A percentile compares a stretch with the other conserved stretches of the same genome.
These are phyloP conservation scores for Haplographium delicatum DNA, from an alignment of 495 filamentous ascomycete genomes.

Conservation along the genomic window DNA sequence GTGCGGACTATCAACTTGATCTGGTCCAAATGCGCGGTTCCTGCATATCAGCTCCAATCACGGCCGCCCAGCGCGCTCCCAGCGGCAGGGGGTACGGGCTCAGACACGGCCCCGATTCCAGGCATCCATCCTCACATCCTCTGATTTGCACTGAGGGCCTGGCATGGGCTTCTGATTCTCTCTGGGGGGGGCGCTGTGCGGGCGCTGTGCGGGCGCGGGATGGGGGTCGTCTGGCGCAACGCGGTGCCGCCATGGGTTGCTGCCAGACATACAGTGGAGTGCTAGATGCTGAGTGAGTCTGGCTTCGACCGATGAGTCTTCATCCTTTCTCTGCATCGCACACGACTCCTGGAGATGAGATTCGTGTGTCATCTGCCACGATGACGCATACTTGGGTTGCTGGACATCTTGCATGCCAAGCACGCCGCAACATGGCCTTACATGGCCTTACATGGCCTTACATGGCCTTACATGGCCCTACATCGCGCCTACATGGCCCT, in stretches of 20 bases:
- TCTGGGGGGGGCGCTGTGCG: too few species aligned
- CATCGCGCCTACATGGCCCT: too few species aligned
- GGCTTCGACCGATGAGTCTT: conserved; percentile 15
- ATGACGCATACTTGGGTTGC: conserved; percentile 10
- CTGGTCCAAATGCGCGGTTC: conserved; percentile 1
- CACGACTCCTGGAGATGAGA: neutral
- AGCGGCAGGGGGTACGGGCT: neutral
- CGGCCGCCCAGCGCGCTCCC: neutral
- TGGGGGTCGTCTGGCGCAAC: too few species aligned
- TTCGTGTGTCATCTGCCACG: conserved; percentile 11
- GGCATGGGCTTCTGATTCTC: too few species aligned
- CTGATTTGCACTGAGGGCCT: too few species aligned
- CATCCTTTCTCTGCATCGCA: neutral
- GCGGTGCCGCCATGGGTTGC: too few species aligned
- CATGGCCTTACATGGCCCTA: too few species aligned
- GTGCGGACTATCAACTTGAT: neutral
- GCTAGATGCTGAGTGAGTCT: too few species aligned
- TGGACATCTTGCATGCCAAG: neutral
- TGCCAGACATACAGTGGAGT: too few species aligned
- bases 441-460: too few species aligned
- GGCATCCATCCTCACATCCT: too few species aligned
- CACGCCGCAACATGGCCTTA: neutral
- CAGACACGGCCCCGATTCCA: neutral
- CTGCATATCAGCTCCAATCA: neutral
- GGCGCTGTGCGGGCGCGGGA: too few species aligned